These are phyloP conservation scores for Excoecaria agallocha DNA, from an alignment of 345 rosid genomes.

Conservation along the genomic window DNA sequence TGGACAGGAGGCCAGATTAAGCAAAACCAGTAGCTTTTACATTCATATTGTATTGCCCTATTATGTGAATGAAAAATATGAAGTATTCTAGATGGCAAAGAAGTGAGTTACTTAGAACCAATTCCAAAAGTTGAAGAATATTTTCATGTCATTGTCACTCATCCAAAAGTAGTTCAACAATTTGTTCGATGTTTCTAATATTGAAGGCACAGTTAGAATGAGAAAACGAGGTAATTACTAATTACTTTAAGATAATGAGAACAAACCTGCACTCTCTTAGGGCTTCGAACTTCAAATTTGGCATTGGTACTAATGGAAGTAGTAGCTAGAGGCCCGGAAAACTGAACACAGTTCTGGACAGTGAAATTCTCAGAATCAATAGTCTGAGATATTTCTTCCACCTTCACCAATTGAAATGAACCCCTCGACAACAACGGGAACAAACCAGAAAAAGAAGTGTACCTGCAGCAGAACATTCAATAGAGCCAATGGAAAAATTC, in stretches of 20 bases:
- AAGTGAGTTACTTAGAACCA: background rate
- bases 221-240: too few relatives aligned
- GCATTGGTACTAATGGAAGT: conserved; percentile 83
- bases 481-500: background rate
- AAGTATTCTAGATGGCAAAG: background rate
- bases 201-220: background rate
- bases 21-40: background rate
- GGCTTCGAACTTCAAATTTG: conserved; percentile 84
- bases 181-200: background rate
- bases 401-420: conserved; percentile 54
- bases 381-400: conserved; percentile 91
- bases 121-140: background rate
- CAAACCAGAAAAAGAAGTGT: conserved; percentile 74
- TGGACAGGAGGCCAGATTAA: background rate
- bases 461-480: conserved; percentile 37
- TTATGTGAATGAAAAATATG: background rate
- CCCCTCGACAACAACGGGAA: conserved; percentile 79
- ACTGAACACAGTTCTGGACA: conserved; percentile 70
- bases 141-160: background rate
- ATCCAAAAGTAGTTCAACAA: background rate
- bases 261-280: conserved; percentile 81
- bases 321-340: conserved; percentile 74
- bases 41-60: background rate
- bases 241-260: background rate
- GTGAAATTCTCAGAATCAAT: conserved; percentile 80